Evolutionary conservation across 768 basidiomycete genomes (phyloP).

Genomic region (Boletus rubescentipes): DNA sequence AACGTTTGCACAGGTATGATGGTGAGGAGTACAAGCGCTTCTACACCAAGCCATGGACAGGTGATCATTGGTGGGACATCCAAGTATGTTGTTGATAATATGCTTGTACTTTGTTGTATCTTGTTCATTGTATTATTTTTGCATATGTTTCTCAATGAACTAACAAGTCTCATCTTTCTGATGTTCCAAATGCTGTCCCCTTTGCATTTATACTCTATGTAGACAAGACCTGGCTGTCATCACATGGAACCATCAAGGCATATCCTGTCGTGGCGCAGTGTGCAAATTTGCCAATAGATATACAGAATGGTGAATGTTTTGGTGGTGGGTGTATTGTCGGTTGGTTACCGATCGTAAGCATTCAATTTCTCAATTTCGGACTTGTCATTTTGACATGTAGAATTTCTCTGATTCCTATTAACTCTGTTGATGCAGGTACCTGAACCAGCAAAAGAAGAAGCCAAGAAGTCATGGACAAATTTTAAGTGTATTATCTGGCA

Average conservation of each 20-base stretch:
- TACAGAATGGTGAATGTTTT: neutral
- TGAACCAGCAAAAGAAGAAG: neutral
- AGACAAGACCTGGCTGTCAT: neutral
- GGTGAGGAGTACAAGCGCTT: neutral
- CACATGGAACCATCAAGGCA: neutral
- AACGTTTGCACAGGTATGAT: neutral
- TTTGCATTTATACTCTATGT: neutral
- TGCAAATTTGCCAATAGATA: neutral
- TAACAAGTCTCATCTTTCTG: neutral
- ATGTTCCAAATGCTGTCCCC: neutral
- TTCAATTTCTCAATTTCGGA: neutral
- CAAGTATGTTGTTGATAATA: constrained; percentile 4
- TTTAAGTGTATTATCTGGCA: neutral
- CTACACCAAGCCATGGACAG: constrained; percentile 10
- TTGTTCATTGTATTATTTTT: neutral
- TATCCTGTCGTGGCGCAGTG: neutral
- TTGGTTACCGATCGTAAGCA: neutral
- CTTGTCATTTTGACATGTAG: neutral
- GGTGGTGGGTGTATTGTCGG: neutral
- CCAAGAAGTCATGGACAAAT: neutral
- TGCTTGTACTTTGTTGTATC: neutral
- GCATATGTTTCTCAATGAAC: neutral
- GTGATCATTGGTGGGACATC: constrained; percentile 6
- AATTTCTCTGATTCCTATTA: too few relatives aligned
- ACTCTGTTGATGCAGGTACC: neutral